phyloP scores from a whole-genome alignment of 805 yeast species.

The Starmerella kuoi region DNA sequence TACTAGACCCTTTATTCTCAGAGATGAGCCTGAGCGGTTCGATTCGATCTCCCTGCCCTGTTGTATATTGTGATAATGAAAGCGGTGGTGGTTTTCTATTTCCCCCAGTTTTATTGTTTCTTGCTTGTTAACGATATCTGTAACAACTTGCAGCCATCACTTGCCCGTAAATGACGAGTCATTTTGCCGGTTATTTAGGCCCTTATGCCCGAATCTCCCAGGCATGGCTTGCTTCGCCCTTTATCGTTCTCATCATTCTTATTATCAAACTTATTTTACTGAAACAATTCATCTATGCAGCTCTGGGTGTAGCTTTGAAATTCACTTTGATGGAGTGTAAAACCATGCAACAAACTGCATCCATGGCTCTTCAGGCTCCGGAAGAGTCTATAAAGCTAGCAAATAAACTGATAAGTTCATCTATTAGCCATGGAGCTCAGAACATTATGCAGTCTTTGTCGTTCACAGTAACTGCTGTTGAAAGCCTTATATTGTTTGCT shows the following conservation, averaged over 20 bases:
- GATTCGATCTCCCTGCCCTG: no score
- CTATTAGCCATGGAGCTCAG: slow-evolving; percentile 39
- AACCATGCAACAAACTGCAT: slow-evolving; percentile 33
- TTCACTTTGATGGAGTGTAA: slow-evolving; percentile 38
- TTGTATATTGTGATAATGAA: no score
- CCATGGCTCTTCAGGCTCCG: slow-evolving; percentile 38
- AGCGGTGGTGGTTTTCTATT: no score
- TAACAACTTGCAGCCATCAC: no score
- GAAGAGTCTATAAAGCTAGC: slow-evolving; percentile 44
- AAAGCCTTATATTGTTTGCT: slow-evolving; percentile 48
- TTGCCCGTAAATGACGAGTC: no score
- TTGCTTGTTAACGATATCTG: no score
- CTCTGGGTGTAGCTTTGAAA: slow-evolving; percentile 33
- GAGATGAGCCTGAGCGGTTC: no score
- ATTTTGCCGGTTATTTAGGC: slow-evolving; percentile 26
- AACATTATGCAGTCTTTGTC: slow-evolving; percentile 36
- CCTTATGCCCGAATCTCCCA: slow-evolving; percentile 28
- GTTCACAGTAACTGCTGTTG: slow-evolving; percentile 43
- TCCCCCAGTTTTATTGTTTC: no score
- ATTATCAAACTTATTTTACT: slow-evolving; percentile 52
- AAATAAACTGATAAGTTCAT: slow-evolving; percentile 39
- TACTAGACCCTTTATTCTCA: no score
- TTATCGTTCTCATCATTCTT: slow-evolving; percentile 44
- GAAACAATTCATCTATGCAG: slow-evolving; percentile 34
- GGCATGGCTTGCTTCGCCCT: slow-evolving; percentile 43